These are phyloP conservation scores for Mycosphaerella arachidis DNA, from an alignment of 2,329 filamentous ascomycete species.

Conservation along the genomic window DNA sequence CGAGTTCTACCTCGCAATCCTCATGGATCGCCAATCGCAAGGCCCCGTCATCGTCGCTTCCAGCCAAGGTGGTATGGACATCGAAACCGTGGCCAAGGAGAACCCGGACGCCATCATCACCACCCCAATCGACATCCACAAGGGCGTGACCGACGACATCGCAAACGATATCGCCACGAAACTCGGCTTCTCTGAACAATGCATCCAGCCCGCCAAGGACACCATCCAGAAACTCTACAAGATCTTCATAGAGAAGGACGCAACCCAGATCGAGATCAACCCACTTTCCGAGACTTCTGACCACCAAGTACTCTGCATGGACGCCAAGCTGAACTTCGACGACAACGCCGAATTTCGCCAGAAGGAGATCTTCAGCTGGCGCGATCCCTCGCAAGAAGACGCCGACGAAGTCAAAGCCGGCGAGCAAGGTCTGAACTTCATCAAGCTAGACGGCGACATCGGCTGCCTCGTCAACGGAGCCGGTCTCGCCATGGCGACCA, in stretches of 20 bases:
- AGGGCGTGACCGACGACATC: conserved; percentile 92
- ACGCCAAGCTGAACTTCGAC: conserved; percentile 97
- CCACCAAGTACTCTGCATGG: conserved; percentile 98
- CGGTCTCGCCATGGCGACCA: conserved; percentile 98
- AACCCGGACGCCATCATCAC: conserved; percentile 93
- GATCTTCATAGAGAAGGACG: conserved; percentile 97
- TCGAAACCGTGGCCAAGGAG: conserved; percentile 97
- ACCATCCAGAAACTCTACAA: conserved; percentile 99
- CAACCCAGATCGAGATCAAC: conserved; percentile 99
- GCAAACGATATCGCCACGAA: conserved; percentile 83
- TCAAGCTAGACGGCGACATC: conserved; percentile 99
- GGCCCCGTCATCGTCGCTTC: conserved; percentile 94
- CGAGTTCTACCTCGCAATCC: conserved; percentile 97
- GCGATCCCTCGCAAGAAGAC: conserved; percentile 93
- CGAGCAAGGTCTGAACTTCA: conserved; percentile 94
- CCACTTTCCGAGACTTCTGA: conserved; percentile 96
- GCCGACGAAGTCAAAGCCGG: conserved; percentile 95
- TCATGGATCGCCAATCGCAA: conserved; percentile 94
- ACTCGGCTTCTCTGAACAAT: conserved; percentile 96
- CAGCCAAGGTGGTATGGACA: conserved; percentile 98
- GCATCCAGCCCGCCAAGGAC: conserved; percentile 88
- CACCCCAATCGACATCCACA: conserved; percentile 88
- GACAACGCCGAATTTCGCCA: conserved; percentile 99
- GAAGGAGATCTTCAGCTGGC: conserved; percentile 90
- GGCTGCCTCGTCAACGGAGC: conserved; percentile 98